A percentile compares a stretch with the other conserved stretches of the same genome.
Evolutionary conservation across 2,329 filamentous ascomycete genomes (phyloP).

Genomic region (Grosmannia clavigera): DNA sequence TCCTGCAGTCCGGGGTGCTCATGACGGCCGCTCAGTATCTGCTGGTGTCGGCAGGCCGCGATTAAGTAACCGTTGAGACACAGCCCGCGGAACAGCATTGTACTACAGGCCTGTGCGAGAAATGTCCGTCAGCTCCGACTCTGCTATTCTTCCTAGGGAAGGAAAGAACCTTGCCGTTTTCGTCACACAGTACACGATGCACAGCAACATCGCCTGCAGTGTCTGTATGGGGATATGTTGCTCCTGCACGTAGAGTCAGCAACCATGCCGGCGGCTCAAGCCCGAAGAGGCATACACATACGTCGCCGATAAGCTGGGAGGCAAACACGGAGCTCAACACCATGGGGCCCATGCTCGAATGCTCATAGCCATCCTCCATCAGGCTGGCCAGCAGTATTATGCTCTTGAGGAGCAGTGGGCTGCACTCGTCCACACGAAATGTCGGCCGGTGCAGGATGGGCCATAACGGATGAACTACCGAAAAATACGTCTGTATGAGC

Average conservation of each 20-base stretch:
- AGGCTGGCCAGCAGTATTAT: conserved; percentile 1
- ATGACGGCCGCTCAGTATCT: not conserved
- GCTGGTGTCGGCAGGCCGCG: conserved; percentile 1
- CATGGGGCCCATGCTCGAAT: not conserved
- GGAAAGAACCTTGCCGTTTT: not conserved
- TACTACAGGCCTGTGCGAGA: not conserved
- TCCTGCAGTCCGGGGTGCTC: not conserved
- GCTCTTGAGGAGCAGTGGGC: conserved; percentile 1
- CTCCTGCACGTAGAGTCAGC: not conserved
- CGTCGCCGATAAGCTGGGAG: not conserved
- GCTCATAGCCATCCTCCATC: not conserved
- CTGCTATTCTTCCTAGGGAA: not conserved
- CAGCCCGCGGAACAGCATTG: not conserved
- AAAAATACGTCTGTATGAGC: conserved; percentile 2
- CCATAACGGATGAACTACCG: not conserved
- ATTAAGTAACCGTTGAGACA: conserved; percentile 1
- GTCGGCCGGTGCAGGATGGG: conserved; percentile 5
- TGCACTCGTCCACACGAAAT: not conserved
- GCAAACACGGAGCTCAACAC: conserved; percentile 1
- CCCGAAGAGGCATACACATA: not conserved
- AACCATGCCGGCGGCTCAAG: not conserved
- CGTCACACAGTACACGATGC: conserved; percentile 2
- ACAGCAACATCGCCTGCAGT: conserved; percentile 4
- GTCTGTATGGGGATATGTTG: not conserved
- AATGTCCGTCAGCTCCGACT: not conserved